A percentile compares a stretch with the other conserved stretches of the same genome.
These are phyloP conservation scores for Cystoisospora suis DNA, from an alignment of 169 alveolate genomes.

Conservation along the genomic window DNA sequence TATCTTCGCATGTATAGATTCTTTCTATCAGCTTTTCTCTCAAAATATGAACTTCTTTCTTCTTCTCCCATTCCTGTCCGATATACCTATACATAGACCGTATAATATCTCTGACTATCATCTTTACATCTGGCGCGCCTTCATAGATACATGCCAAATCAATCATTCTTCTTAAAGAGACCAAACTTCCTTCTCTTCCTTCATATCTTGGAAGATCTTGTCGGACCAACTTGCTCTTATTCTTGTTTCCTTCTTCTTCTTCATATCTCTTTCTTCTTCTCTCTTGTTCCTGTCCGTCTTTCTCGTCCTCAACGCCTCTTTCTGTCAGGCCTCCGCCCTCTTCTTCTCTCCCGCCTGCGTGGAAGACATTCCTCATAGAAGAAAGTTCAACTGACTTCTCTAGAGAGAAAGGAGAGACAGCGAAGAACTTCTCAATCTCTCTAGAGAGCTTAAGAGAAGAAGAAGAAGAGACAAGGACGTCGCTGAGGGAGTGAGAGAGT, in stretches of 20 bases:
- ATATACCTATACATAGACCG: neutral
- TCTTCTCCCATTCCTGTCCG: neutral
- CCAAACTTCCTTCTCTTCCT: neutral
- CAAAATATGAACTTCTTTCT: neutral
- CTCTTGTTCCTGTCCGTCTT: neutral
- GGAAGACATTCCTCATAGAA: neutral
- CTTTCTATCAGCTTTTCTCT: neutral
- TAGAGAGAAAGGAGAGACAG: neutral
- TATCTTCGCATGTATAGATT: neutral
- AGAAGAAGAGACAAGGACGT: neutral
- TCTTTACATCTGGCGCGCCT: neutral
- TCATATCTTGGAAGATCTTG: neutral
- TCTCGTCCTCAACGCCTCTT: neutral
- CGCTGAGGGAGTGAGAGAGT: neutral
- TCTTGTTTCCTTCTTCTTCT: neutral
- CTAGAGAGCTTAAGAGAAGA: neutral
- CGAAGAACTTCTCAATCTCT: neutral
- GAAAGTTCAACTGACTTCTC: neutral
- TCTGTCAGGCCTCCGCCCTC: neutral
- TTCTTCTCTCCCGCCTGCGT: neutral
- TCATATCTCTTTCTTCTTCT: neutral
- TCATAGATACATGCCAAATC: neutral
- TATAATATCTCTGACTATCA: neutral
- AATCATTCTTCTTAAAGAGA: neutral
- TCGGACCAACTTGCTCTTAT: neutral